Evolutionary conservation across 2,329 filamentous ascomycete species (phyloP), one percentile per base, ranked within the genome.

Genomic region (Sarocladium strictum): DNA sequence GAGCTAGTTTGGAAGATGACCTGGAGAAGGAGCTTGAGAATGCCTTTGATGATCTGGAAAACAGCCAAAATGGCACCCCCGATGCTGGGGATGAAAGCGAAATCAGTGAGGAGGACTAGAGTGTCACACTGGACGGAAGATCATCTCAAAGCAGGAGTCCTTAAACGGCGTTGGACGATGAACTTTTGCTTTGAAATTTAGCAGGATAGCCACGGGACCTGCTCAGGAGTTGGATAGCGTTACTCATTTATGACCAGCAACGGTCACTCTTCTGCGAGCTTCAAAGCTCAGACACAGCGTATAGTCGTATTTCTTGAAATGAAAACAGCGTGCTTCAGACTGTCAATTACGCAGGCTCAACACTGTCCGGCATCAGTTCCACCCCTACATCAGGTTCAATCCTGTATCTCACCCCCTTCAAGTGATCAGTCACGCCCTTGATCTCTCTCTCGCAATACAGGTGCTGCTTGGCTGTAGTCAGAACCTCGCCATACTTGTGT

Each of bases 51-150:
- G 57, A 43, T 17, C 40, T 49, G 3, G 52, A 49, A 27, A 53
- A 52, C 23, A 70, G 75, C 60, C 71, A 77, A 57, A 72, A 77
- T 24, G 78, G 73, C 33, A 77, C 72, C 57, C 72, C 75, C 26
- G 74, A 76, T 24, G 23, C 43, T 11, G 77, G 74, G 37, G 80
- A 83, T 53, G 83, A 86, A 65, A 86, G 83, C 59, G 81, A 84
- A 60, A 82, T 86, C 54, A 86, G 83, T 59, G 83, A 86, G 64
- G 83, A 86, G 65, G 83, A 86, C 64, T 86, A 69, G 21, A 27
- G 7, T 12, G n/a, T 32, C 12, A 12, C 29, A 32, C 12, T 12
- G 29, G 35, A 38, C 5, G 12, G 15, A 38, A 7, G 17, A 17
- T 23, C 17, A 7, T 9, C 24, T 45, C 24, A 15, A 23, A 15